Conservation (phyloP, 306 rosid species). For the Corylus americana region DNA sequence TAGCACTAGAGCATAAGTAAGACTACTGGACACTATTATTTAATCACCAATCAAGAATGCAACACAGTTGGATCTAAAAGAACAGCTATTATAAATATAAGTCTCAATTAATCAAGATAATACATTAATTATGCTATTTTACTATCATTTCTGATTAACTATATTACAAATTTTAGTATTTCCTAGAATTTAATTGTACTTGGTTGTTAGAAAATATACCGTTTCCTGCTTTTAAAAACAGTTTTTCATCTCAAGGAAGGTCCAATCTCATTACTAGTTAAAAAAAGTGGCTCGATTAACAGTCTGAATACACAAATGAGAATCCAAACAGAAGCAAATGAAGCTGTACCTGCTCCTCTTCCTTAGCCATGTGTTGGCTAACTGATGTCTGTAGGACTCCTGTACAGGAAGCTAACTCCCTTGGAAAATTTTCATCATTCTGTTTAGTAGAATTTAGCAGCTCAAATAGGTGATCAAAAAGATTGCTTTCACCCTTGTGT, state of each 20-base stretch:
- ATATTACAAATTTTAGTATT: not conserved
- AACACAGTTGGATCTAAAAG: too few species aligned
- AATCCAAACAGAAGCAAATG: constrained; percentile 28
- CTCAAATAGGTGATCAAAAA: constrained; percentile 83
- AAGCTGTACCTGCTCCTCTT: constrained; percentile 90
- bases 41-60: too few species aligned
- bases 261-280: not conserved
- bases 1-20: too few species aligned
- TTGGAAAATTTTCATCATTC: constrained; percentile 72
- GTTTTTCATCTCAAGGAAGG: not conserved
- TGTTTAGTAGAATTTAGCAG: constrained; percentile 62
- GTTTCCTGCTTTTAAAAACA: not conserved
- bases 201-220: not conserved
- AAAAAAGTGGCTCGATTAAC: not conserved
- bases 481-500: constrained; percentile 93
- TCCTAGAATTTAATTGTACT: not conserved
- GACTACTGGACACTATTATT: not conserved
- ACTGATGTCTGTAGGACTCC: constrained; percentile 89
- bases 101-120: too few species aligned
- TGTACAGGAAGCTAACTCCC: constrained; percentile 94
- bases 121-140: not conserved
- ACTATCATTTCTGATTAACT: not conserved
- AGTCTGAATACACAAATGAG: constrained; percentile 2
- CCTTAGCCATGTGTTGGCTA: constrained; percentile 99
- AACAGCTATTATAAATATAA: too few species aligned